Conservation (phyloP, 805 yeast species). For the Kluyveromyces siamensis region DNA sequence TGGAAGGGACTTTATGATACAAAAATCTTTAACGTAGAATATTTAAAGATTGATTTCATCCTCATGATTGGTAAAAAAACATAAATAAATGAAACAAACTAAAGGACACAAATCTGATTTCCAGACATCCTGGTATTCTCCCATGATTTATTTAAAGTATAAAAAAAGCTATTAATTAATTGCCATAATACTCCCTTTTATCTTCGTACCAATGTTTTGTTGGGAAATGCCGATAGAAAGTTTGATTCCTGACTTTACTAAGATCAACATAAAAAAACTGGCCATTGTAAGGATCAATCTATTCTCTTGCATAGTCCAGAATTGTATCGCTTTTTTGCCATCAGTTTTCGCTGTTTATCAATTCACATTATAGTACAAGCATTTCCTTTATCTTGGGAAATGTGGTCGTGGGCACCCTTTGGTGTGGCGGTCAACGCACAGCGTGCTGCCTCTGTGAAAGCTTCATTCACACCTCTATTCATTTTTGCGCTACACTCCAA, state of each 20-base stretch:
- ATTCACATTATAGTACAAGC: constrained; percentile 35
- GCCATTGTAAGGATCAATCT: no score
- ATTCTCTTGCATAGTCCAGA: no score
- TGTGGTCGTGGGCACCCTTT: constrained; percentile 48
- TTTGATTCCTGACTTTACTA: not conserved
- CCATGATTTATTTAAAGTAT: not conserved
- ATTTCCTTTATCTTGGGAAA: constrained; percentile 24
- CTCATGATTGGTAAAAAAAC: no score
- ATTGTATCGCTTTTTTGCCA: not conserved
- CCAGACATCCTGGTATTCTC: no score
- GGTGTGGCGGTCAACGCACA: constrained; percentile 88
- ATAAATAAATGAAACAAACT: no score
- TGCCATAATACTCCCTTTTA: not conserved
- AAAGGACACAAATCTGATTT: no score
- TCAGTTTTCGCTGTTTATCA: not conserved
- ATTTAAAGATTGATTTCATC: not conserved
- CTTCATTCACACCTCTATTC: constrained; percentile 97
- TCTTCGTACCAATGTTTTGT: not conserved
- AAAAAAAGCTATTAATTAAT: not conserved
- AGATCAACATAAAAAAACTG: not conserved
- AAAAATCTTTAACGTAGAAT: not conserved
- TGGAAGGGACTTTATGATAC: no score
- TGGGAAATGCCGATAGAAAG: not conserved
- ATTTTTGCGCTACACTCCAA: constrained; percentile 95
- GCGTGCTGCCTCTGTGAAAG: constrained; percentile 97